These are phyloP conservation scores for Geoglossum glabrum DNA, from an alignment of 495 filamentous ascomycete species.

Conservation along the genomic window DNA sequence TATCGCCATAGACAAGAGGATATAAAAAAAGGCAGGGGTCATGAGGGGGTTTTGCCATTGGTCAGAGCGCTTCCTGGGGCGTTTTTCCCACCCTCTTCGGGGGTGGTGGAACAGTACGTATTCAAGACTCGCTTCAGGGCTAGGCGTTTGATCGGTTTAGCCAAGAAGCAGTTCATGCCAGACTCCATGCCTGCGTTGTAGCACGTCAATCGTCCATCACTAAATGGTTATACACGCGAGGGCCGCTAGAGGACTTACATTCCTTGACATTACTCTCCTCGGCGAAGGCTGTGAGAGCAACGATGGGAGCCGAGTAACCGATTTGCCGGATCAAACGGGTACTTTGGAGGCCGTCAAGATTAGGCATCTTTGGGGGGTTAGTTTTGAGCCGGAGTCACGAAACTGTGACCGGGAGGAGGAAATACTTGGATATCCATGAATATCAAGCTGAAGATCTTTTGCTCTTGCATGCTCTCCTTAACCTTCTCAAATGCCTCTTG, in stretches of 20 bases:
- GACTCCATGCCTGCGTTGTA: constrained; percentile 32
- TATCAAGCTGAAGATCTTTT: constrained; percentile 57
- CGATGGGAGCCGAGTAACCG: constrained; percentile 76
- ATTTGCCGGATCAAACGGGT: constrained; percentile 73
- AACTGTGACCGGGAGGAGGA: not conserved
- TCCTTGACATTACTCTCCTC: constrained; percentile 80
- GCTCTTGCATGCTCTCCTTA: constrained; percentile 55
- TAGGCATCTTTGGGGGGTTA: constrained; percentile 50
- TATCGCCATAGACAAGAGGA: not conserved
- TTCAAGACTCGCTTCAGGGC: constrained; percentile 71
- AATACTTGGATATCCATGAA: constrained; percentile 63
- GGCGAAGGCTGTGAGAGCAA: constrained; percentile 75
- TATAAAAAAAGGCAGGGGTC: too few species aligned
- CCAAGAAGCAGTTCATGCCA: constrained; percentile 51
- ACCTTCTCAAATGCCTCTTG: constrained; percentile 78
- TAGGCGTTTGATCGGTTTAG: constrained; percentile 69
- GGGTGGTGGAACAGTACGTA: constrained; percentile 38
- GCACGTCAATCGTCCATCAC: constrained; percentile 5
- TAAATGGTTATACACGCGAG: not conserved
- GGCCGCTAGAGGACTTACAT: constrained; percentile 19
- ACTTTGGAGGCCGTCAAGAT: constrained; percentile 71
- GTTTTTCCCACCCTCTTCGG: constrained; percentile 17
- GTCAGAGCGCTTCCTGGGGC: not conserved
- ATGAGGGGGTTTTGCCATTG: not conserved
- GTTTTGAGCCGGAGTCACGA: not conserved